A percentile compares a stretch with the other conserved stretches of the same genome.
phyloP scores from a whole-genome alignment of 352 stramenopile species.

The Pythium pyrilobum region DNA sequence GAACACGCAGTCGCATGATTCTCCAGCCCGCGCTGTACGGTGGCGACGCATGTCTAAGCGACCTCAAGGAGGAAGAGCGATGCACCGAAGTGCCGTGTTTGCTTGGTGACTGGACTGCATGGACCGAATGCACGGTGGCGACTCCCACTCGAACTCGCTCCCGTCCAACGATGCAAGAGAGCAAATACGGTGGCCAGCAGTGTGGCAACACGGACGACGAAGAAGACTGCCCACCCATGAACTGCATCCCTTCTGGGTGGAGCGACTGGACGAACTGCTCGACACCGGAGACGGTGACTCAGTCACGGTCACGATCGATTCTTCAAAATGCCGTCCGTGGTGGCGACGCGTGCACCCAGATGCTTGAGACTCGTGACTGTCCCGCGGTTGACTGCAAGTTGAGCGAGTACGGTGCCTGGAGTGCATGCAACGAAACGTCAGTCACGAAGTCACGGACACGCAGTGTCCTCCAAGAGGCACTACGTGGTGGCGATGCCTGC shows the following conservation, averaged over 20 bases:
- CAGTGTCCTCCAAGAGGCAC: slow-evolving; percentile 15
- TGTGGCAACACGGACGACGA: slow-evolving; percentile 9
- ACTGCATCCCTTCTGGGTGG: slow-evolving; percentile 39
- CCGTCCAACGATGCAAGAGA: slow-evolving; percentile 18
- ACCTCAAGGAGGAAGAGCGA: slow-evolving; percentile 25
- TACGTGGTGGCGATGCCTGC: slow-evolving; percentile 36
- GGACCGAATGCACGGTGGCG: slow-evolving; percentile 32
- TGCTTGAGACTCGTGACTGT: slow-evolving; percentile 15
- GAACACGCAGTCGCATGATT: slow-evolving; percentile 35
- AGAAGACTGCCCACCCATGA: slow-evolving; percentile 35
- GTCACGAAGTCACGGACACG: slow-evolving; percentile 3
- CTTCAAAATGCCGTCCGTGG: slow-evolving; percentile 2
- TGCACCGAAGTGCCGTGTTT: slow-evolving; percentile 34
- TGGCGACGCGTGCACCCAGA: background rate
- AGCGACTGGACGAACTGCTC: slow-evolving; percentile 40
- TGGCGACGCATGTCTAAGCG: slow-evolving; percentile 30
- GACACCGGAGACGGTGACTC: slow-evolving; percentile 27
- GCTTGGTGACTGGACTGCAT: slow-evolving; percentile 45
- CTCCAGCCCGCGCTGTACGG: slow-evolving; percentile 28
- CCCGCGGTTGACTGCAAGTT: slow-evolving; percentile 11
- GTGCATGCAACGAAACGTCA: slow-evolving; percentile 4
- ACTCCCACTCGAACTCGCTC: slow-evolving; percentile 24
- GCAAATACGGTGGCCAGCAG: slow-evolving; percentile 15
- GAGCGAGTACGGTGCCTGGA: slow-evolving; percentile 2
- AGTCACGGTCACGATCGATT: slow-evolving; percentile 36